These are phyloP conservation scores for Drechslerella dactyloides DNA, from an alignment of 2,329 filamentous ascomycete species.

Conservation along the genomic window DNA sequence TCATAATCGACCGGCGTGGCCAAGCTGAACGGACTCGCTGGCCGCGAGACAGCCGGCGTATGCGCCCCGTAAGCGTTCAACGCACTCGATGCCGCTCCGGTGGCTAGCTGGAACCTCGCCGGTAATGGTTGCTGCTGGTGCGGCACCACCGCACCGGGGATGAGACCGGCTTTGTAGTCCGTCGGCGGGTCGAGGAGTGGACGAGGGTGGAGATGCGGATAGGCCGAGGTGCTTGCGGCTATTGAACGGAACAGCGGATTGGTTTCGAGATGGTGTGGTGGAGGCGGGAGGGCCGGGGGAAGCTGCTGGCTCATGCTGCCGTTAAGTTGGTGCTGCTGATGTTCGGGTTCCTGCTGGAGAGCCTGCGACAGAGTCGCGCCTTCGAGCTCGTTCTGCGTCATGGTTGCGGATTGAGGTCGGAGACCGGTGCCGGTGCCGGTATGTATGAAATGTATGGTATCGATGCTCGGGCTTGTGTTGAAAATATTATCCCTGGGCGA, in stretches of 20 bases:
- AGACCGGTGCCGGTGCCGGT: constrained; percentile 3
- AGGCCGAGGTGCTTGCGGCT: constrained; percentile 44
- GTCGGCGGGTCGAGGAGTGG: constrained; percentile 36
- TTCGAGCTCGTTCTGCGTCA: constrained; percentile 25
- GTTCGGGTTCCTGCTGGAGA: not conserved
- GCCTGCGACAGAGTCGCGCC: constrained; percentile 17
- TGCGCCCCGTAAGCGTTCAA: constrained; percentile 41
- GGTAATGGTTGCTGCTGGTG: constrained; percentile 2
- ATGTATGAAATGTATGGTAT: not conserved
- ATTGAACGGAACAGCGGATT: constrained; percentile 49
- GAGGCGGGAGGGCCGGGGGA: constrained; percentile 26
- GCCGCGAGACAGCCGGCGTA: constrained; percentile 54
- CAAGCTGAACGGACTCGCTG: constrained; percentile 62
- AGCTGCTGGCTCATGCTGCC: constrained; percentile 7
- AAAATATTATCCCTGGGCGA: constrained; percentile 16
- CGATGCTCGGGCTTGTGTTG: constrained; percentile 10
- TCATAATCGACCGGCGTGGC: constrained; percentile 65
- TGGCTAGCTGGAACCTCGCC: constrained; percentile 24
- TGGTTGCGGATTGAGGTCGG: not conserved
- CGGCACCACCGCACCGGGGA: constrained; percentile 7
- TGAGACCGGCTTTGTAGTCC: constrained; percentile 28
- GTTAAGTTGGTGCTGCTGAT: not conserved
- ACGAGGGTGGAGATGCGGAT: constrained; percentile 42
- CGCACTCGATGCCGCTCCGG: constrained; percentile 13
- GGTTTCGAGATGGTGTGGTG: constrained; percentile 38